Base-by-base conservation (phyloP, 371 early-diverging fungal genomes). In the Apophysomyces ossiformis region DNA sequence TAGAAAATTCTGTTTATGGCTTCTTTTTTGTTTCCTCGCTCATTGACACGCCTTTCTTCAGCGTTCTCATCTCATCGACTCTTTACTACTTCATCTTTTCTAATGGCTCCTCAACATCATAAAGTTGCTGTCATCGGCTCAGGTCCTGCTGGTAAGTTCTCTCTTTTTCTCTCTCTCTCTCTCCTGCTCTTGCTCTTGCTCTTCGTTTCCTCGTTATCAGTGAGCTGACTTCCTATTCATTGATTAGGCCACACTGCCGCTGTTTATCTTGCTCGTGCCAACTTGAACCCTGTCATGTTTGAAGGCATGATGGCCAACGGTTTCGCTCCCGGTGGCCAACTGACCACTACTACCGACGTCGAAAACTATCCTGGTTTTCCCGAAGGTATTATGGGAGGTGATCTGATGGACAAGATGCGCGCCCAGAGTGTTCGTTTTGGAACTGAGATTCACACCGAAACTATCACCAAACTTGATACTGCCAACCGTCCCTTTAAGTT, bases 301-400 rank as follows among this genome's bases (percentile, higher is more conserved):
- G 99, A 99, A 77, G 99, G 99, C 61, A 93, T 96, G 87, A 88
- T 97, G 87, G 96, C 97, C 46, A 96, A 94, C 59, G 95, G 89
- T 11, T 86, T 91, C 64, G 91, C 92, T 50, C 89, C 93, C 61
- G 96, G 96, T 68, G 96, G 94, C 47, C 95, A 95, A 83, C 89
- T 94, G 65, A 97, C 96, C 7, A 95, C 94, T 44, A 96, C 94
- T 15, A 95, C 92, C 64, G 96, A 94, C 63, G 93, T 94, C 18
- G 95, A 95, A 76, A 97, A 94, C 87, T 97, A 83, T 77, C 93
- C 91, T 63, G 95, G 89, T 46, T 95, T 95, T 78, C 95, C 95
- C 37, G 85, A 88, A 44, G 93, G 95, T 66, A 85, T 94, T 65
- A 74, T 87, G 66, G 98, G 98, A 58, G 79, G 86, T 59, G 91